phyloP scores from a whole-genome alignment of 805 yeast species.

The Candida xiaguanensis region DNA sequence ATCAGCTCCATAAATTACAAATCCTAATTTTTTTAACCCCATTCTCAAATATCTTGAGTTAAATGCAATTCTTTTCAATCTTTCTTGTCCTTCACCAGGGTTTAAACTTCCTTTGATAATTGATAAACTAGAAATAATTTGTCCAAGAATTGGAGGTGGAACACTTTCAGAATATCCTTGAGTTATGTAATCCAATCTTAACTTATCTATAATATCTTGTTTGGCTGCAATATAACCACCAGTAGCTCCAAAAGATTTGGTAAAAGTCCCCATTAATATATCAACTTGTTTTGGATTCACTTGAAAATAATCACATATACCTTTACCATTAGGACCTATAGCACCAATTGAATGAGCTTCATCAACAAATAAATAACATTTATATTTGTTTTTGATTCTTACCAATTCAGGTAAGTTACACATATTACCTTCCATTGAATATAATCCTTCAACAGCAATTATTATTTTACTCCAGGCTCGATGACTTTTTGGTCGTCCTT shows the following conservation, averaged over 20 bases:
- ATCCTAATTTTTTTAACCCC: slow-evolving; percentile 89
- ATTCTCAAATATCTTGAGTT: slow-evolving; percentile 89
- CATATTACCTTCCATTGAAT: slow-evolving; percentile 93
- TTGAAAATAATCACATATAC: slow-evolving; percentile 90
- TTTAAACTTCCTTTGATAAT: slow-evolving; percentile 77
- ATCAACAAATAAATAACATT: slow-evolving; percentile 86
- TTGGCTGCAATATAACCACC: slow-evolving; percentile 95
- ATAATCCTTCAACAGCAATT: slow-evolving; percentile 88
- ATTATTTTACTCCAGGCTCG: slow-evolving; percentile 92
- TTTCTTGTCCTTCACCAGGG: slow-evolving; percentile 91
- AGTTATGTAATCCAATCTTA: slow-evolving; percentile 70
- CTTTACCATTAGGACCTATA: slow-evolving; percentile 89
- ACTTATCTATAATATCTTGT: slow-evolving; percentile 62
- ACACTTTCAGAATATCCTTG: slow-evolving; percentile 78
- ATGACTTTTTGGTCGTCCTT: slow-evolving; percentile 92
- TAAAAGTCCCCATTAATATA: slow-evolving; percentile 93
- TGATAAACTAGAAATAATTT: slow-evolving; percentile 74
- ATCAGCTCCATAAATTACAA: slow-evolving; percentile 90
- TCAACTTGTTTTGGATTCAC: slow-evolving; percentile 75
- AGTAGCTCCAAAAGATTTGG: slow-evolving; percentile 97
- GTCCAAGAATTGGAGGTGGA: slow-evolving; percentile 89
- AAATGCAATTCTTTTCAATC: slow-evolving; percentile 91
- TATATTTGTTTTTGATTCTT: slow-evolving; percentile 75
- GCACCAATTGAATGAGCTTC: slow-evolving; percentile 99
- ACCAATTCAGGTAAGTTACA: slow-evolving; percentile 75